Evolutionary conservation across 2,329 filamentous ascomycete genomes (phyloP).

Genomic region (Pyricularia grisea): DNA sequence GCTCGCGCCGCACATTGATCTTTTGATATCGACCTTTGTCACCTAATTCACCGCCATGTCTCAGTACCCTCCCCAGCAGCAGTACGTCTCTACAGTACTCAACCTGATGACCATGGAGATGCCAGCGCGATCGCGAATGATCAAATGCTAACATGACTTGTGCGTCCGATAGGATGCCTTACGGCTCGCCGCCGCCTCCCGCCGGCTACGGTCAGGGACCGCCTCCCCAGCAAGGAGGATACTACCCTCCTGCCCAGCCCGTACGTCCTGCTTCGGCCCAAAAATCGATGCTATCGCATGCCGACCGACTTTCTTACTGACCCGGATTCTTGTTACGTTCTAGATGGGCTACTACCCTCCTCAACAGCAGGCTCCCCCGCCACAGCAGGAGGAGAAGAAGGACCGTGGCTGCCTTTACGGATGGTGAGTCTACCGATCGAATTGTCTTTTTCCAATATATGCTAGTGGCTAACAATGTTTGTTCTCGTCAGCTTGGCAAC

Average conservation of each 20-base stretch:
- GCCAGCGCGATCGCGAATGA: not conserved
- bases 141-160: not conserved
- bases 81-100: not conserved
- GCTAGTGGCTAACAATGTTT: not conserved
- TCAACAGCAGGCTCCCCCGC: constrained; percentile 17
- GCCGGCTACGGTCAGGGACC: not conserved
- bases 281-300: not conserved
- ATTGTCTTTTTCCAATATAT: constrained; percentile 2
- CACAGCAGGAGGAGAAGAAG: constrained; percentile 27
- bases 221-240: constrained; percentile 2
- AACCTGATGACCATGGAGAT: not conserved
- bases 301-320: not conserved
- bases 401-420: constrained; percentile 28
- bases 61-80: constrained; percentile 4
- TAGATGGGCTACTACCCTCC: constrained; percentile 7
- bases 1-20: not conserved
- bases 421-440: constrained; percentile 19
- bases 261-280: not conserved
- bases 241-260: constrained; percentile 1
- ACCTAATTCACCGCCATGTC: constrained; percentile 2
- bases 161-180: not conserved
- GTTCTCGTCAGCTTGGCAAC: constrained; percentile 23
- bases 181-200: constrained; percentile 1
- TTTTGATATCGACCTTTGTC: not conserved
- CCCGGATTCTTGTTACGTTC: not conserved